phyloP scores from a whole-genome alignment of 176 grass and related monocot genomes.

The Musa troglodytarum region DNA sequence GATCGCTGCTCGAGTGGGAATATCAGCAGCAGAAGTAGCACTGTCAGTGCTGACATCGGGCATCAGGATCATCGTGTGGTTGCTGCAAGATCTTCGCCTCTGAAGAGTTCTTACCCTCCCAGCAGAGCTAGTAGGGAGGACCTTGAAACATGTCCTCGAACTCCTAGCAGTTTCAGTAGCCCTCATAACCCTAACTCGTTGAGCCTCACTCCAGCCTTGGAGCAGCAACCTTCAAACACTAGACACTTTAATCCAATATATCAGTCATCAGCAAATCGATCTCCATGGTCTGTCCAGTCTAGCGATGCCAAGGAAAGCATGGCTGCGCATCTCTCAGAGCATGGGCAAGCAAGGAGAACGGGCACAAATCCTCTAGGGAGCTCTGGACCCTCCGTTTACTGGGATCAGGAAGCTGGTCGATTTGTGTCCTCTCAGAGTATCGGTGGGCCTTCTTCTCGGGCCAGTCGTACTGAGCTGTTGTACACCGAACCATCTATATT shows the following conservation, averaged over 20 bases:
- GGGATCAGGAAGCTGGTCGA: slow-evolving; percentile 24
- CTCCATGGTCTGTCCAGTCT: slow-evolving; percentile 40
- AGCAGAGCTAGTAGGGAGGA: slow-evolving; percentile 21
- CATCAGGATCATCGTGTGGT: neutral
- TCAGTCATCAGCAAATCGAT: slow-evolving; percentile 60
- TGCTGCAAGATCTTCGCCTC: slow-evolving; percentile 10
- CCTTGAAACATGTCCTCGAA: slow-evolving; percentile 14
- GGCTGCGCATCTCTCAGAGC: slow-evolving; percentile 1
- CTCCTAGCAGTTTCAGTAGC: slow-evolving; percentile 14
- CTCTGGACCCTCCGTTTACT: slow-evolving; percentile 19
- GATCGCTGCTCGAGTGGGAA: slow-evolving; percentile 19
- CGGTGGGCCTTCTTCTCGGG: slow-evolving; percentile 34
- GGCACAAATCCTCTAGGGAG: slow-evolving; percentile 14
- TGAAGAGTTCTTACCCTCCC: slow-evolving; percentile 8
- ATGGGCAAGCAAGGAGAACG: slow-evolving; percentile 27
- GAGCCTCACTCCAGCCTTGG: slow-evolving; percentile 31
- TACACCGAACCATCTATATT: slow-evolving; percentile 15
- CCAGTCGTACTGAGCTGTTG: slow-evolving; percentile 31
- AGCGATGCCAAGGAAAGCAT: slow-evolving; percentile 27
- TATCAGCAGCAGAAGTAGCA: slow-evolving; percentile 22
- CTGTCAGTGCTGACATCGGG: slow-evolving; percentile 4
- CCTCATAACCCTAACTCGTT: neutral
- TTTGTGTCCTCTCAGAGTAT: slow-evolving; percentile 25
- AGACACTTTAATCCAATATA: slow-evolving; percentile 87
- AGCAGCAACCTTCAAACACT: slow-evolving; percentile 31